Evolutionary conservation across 371 early-diverging fungal species (phyloP).

Genomic region (Syncephalastrum monosporum): DNA sequence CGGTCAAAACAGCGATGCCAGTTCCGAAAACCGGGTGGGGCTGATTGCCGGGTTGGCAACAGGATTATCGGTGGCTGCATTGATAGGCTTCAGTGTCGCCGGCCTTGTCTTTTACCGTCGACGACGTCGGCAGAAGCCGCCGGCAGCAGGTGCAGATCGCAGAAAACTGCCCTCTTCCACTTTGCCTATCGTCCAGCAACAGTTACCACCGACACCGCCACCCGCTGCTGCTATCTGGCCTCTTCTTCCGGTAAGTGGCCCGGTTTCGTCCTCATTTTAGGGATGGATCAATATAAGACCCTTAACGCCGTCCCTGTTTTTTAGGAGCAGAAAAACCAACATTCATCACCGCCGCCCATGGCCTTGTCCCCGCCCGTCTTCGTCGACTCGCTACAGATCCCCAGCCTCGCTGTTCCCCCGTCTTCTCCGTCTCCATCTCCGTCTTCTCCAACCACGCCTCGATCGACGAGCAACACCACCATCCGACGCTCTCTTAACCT

Average conservation of each 20-base stretch:
- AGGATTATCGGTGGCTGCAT: constrained; percentile 24
- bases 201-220: neutral
- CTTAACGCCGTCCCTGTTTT: neutral
- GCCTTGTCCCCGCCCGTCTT: constrained; percentile 6
- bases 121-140: constrained; percentile 11
- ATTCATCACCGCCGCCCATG: constrained; percentile 8
- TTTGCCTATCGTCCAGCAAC: neutral
- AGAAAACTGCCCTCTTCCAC: no score
- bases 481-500: constrained; percentile 35
- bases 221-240: constrained; percentile 8
- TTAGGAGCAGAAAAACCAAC: neutral
- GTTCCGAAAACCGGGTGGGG: constrained; percentile 5
- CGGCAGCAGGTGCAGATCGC: neutral
- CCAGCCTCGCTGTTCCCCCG: constrained; percentile 22
- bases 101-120: constrained; percentile 32
- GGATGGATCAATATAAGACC: neutral
- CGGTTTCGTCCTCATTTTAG: neutral
- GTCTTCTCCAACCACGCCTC: constrained; percentile 17
- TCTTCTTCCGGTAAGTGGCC: constrained; percentile 11
- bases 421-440: neutral
- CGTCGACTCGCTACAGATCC: constrained; percentile 25
- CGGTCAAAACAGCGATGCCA: neutral
- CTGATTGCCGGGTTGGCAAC: constrained; percentile 37
- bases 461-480: constrained; percentile 3
- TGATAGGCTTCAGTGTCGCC: constrained; percentile 23